Conservation (phyloP, 1,284 basidiomycete species). For the Calocybe gambosa region DNA sequence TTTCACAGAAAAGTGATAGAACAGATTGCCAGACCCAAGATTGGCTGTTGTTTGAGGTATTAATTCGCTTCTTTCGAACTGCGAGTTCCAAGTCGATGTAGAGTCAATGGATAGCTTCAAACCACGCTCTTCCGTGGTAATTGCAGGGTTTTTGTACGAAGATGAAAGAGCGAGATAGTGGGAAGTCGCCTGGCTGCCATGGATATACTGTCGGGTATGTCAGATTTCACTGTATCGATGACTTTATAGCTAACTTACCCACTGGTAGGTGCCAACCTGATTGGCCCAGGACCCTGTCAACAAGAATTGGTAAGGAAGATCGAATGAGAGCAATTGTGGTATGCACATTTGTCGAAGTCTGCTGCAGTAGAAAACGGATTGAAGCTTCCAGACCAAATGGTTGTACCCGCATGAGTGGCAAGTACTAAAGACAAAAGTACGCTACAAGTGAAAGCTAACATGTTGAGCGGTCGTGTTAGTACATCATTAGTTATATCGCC, state of each 20-base stretch:
- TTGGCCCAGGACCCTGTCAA: conserved; percentile 50
- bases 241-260: conserved; percentile 28
- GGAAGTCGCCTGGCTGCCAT: conserved; percentile 47
- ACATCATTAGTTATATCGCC: not conserved
- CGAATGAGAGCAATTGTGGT: not conserved
- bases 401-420: conserved; percentile 39
- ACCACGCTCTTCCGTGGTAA: conserved; percentile 46
- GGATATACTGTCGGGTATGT: conserved; percentile 43
- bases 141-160: conserved; percentile 57
- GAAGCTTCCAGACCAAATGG: conserved; percentile 50
- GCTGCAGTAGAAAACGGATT: conserved; percentile 40
- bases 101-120: conserved; percentile 52
- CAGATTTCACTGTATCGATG: not conserved
- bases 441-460: conserved; percentile 21
- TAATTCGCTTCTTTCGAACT: conserved; percentile 44
- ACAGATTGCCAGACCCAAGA: conserved; percentile 53
- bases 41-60: conserved; percentile 56
- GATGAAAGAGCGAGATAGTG: conserved; percentile 49
- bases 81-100: conserved; percentile 47
- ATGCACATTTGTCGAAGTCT: conserved; percentile 49
- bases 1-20: conserved; percentile 60
- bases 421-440: conserved; percentile 26
- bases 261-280: conserved; percentile 54
- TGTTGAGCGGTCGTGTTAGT: not conserved
- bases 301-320: not conserved